Base-by-base conservation (phyloP, 1,284 basidiomycete species). In the Ganoderma lucidum region DNA sequence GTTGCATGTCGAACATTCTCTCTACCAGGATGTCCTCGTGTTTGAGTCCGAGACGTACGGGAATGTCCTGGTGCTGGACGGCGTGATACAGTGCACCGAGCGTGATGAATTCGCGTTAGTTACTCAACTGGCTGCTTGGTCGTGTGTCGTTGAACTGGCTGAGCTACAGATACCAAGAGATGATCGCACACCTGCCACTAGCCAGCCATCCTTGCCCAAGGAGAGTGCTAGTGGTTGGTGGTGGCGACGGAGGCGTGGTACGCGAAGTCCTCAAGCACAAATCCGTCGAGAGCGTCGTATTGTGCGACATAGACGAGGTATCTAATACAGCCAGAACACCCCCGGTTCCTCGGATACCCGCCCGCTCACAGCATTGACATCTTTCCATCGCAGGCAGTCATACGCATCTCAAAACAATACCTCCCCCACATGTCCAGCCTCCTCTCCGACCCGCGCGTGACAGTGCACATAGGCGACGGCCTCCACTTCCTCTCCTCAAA, bases 291-390 rank as follows among this genome's bases (percentile, higher is more conserved):
- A 84, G 96, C 76, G 96, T 98, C 75, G 94, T 97, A 51, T 90
- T 99, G n/a, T 97, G 95, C 83, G 97, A 99, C 83, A 99, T 99
- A 79, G 97, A 99, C 81, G 97, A 98, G 87, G 93, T 92, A 48
- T 48, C 45, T 48, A 67, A 6, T 15, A 51, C 9, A 32, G 35
- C 81, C 76, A 37, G 51, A 12, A 19, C 28, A 53, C 23, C 5
- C 37, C 56, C 14, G 5, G 3, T 35, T 14, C 23, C 39, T 10
- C 51, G 12, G 35, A 44, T 28, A 4, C 10, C 23, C 19, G 23
- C 32, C 69, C 41, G 71, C 12, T 58, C 64, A 53, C 17, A 8
- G 9, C 62, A 42, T 28, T 10, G 12, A 48, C 19, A 2, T 10
- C 56, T 95, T 35, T 17, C 19, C 60, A 42, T 19, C 19, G 35